Evolutionary conservation across 2,329 filamentous ascomycete species (phyloP), one percentile per base, ranked within the genome.

Genomic region (Colletotrichum melonis): DNA sequence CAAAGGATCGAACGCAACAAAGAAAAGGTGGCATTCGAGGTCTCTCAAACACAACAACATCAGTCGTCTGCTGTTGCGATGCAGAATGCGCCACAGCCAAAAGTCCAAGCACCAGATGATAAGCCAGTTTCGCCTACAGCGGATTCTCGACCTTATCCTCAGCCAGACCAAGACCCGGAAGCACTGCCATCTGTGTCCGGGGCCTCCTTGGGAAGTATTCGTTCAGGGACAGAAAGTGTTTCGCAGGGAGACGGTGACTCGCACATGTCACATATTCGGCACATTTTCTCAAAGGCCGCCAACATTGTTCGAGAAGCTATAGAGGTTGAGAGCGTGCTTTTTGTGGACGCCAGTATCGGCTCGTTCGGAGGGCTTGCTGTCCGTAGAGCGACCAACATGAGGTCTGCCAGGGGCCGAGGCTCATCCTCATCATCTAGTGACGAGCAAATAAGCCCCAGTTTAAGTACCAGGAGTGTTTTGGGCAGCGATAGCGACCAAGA

Each of bases 281-380:
- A 77, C 2, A 75, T 86, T 4, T 86, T 87, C 64, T 82, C 82
- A 0, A 86, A 84, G 26, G 87, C 86, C 7, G 82, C 86, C 9
- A 82, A 82, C 32, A 78, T 87, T 3, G 79, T 88, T 7, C 78
- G 83, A 1, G 79, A 86, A 32, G 82, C 84, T 0, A 78, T 87
- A 3, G 82, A 84, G 14, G 79, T 83, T 0, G 74, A 76, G 24
- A 74, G 73, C 4, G 60, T 66, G 1, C 5, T 76, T 0, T 76
- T 76, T 6, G 52, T 76, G 6, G 71, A 76, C 8, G 75, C 75
- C 1, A 77, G 72, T 5, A 77, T 81, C 14, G 75, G 75, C 0
- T 77, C 78, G 0, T 80, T 78, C 59, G 79, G 79, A 1, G 79
- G 78, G 1, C 62, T 80, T 16, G 72, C 79, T 7, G 11, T 3